Evolutionary conservation across 768 basidiomycete genomes (phyloP), one percentile per base, ranked within the genome.

Genomic region (Phylloporus sp.): DNA sequence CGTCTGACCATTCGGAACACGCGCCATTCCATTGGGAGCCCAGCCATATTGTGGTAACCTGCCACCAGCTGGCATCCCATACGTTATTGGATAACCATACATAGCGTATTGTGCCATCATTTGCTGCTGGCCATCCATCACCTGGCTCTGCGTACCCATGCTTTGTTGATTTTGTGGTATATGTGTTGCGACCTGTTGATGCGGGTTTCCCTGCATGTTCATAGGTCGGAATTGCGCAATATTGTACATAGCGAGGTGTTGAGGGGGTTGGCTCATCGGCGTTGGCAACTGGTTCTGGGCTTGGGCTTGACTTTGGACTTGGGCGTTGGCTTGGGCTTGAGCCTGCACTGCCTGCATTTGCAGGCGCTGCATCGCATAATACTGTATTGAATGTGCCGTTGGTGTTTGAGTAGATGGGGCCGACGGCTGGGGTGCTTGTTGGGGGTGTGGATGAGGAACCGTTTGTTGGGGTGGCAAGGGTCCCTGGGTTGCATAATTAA

Each of bases 201-300:
- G 63, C 13, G 67, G 51, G 27, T 60, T 65, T 8, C 66, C 55
- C 34, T 61, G 67, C 24, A 57, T 47, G 28, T 64, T 62, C 47
- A 70, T 43, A 2, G 71, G 61, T 22, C 74, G 70, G 48, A 69
- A 55, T 20, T 71, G 73, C 5, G 70, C 39, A 6, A 70, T 68
- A 42, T 61, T 73, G 52, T 73, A 75, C 38, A 71, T 56, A 44
- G 48, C 27, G 0, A 63, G 51, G 55, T 68, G 70, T 41, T 63
- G 68, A 27, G 58, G 16, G 13, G 49, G 48, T 48, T 68, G 70
- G 23, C 31, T 20, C 47, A 67, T 58, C 43, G 66, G 68, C 20
- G 44, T 26, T 16, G 62, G 53, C 38, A 70, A 28, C 18, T 66
- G 61, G 56, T 41, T 35, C 60, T 69, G 53, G 55, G 58, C 49